Evolutionary conservation across 1,284 basidiomycete genomes (phyloP).

Genomic region (Cystobasidium slooffiae): DNA sequence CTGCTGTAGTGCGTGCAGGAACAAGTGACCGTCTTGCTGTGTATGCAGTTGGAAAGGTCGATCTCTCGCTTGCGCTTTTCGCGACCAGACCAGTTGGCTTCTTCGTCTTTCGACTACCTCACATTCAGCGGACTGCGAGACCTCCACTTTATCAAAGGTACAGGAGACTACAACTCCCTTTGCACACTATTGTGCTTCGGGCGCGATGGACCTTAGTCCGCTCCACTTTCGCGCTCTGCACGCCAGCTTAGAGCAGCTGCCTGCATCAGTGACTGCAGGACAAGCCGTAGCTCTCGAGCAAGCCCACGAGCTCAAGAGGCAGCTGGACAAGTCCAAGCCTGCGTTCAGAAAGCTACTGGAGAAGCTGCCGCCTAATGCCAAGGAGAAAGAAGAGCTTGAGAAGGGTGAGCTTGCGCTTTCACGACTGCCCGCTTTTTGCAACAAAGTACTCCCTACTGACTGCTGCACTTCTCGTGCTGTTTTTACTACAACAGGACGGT

Average conservation of each 20-base stretch:
- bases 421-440: too few relatives aligned
- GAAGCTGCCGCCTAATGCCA: constrained; percentile 63
- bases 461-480: neutral
- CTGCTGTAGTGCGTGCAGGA: neutral
- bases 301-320: constrained; percentile 32
- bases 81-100: too few relatives aligned
- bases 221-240: constrained; percentile 38
- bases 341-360: constrained; percentile 50
- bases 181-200: neutral
- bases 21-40: neutral
- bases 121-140: too few relatives aligned
- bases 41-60: neutral
- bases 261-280: neutral
- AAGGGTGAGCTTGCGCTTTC: constrained; percentile 63
- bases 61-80: too few relatives aligned
- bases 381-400: constrained; percentile 73
- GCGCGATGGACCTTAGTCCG: constrained; percentile 24
- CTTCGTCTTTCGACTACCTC: too few relatives aligned
- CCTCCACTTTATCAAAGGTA: neutral
- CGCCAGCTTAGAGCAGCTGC: constrained; percentile 27
- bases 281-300: constrained; percentile 22
- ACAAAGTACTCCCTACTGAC: too few relatives aligned
- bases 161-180: neutral
- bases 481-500: neutral
- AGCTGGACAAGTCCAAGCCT: constrained; percentile 50